These are phyloP conservation scores for Picea glauca DNA, from an alignment of 75 land plant genomes.

Conservation along the genomic window DNA sequence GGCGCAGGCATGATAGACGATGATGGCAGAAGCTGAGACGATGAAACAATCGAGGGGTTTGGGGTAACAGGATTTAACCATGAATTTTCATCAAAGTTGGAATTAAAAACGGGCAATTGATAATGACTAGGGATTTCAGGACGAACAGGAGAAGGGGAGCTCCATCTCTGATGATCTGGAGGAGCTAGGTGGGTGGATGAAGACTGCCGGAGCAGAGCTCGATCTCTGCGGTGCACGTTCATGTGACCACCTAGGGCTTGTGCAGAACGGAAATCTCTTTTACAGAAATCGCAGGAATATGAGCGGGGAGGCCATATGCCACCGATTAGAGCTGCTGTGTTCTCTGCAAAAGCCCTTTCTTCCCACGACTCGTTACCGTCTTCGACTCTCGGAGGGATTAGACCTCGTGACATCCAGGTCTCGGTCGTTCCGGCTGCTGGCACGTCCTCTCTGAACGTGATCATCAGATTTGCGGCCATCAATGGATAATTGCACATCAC, in stretches of 20 bases:
- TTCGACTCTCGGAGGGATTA: not conserved
- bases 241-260: conserved; percentile 75
- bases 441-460: not conserved
- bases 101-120: conserved; percentile 20
- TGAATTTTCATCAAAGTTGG: not conserved
- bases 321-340: conserved; percentile 24
- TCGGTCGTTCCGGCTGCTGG: not conserved
- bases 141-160: conserved; percentile 11
- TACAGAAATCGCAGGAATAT: conserved; percentile 64
- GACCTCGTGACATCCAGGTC: not conserved
- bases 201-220: conserved; percentile 46
- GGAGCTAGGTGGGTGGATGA: not conserved
- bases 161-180: not conserved
- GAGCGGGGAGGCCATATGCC: conserved; percentile 59
- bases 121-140: conserved; percentile 26
- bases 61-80: not conserved
- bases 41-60: not conserved
- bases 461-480: conserved; percentile 4
- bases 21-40: not conserved
- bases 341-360: conserved; percentile 55
- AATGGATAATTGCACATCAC: not conserved
- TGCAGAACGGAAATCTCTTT: conserved; percentile 64
- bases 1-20: not conserved
- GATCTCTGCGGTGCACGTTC: conserved; percentile 76
- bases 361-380: conserved; percentile 49